Evolutionary conservation across 306 rosid species (phyloP).

Genomic region (Quillaja saponaria): DNA sequence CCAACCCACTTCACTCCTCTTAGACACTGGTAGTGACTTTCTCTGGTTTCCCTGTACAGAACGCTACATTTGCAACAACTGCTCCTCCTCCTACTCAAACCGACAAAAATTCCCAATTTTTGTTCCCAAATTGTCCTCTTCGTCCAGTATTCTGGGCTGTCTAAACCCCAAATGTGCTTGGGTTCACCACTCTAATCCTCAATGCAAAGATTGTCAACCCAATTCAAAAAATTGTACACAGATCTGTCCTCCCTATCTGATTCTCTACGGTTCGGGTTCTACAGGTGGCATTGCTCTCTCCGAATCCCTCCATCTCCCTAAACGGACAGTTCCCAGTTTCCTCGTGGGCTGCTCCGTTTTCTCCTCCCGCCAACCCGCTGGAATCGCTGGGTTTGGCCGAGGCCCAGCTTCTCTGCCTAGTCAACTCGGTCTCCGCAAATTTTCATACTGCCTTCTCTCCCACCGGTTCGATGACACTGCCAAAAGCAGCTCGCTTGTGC

Average conservation of each 20-base stretch:
- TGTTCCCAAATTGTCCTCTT: conserved; percentile 6
- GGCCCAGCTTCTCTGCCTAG: not conserved
- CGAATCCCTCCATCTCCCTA: conserved; percentile 2
- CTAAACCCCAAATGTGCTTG: conserved; percentile 10
- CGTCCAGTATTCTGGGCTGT: conserved; percentile 14
- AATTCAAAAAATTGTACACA: conserved; percentile 7
- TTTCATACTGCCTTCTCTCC: conserved; percentile 11
- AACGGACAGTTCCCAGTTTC: not conserved
- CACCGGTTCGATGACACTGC: conserved; percentile 5
- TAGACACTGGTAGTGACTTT: conserved; percentile 11
- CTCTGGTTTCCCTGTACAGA: conserved; percentile 18
- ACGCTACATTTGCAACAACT: not conserved
- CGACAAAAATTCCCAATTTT: not conserved
- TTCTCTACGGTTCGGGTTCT: conserved; percentile 4
- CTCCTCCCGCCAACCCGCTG: conserved; percentile 5
- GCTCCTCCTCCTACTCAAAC: conserved; percentile 1
- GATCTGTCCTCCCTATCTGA: conserved; percentile 10
- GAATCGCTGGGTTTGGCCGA: not conserved
- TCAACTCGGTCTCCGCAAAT: conserved; percentile 3
- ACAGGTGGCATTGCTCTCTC: conserved; percentile 5
- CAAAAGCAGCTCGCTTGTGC: conserved; percentile 2
- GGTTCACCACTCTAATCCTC: not conserved
- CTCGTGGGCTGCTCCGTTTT: conserved; percentile 10
- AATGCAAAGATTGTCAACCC: conserved; percentile 1
- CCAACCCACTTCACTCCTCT: not conserved